Percentiles rank a stretch among this genome's conserved stretches.
phyloP scores from a whole-genome alignment of 257 asterid genomes.

The Solanum ossicruentum region DNA sequence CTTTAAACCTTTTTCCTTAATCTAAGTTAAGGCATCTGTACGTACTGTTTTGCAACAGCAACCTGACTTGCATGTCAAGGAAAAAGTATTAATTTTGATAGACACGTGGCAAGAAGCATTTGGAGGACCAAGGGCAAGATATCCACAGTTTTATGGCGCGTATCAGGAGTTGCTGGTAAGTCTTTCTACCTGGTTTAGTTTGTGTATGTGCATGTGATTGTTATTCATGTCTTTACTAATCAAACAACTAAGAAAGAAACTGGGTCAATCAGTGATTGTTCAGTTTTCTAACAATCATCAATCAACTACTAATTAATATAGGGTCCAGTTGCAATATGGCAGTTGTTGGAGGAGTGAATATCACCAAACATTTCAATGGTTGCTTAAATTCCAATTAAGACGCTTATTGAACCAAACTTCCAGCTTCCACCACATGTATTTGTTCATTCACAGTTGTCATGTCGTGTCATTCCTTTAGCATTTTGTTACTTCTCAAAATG shows the following conservation, averaged over 20 bases:
- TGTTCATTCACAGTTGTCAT: not conserved
- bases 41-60: constrained; percentile 29
- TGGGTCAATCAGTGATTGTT: not conserved
- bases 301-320: not conserved
- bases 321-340: not conserved
- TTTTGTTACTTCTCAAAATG: not conserved
- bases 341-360: not conserved
- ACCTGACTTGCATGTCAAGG: constrained; percentile 98
- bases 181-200: not conserved
- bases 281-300: not conserved
- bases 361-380: not conserved
- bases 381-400: not conserved
- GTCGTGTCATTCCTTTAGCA: not conserved
- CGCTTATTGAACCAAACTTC: not conserved
- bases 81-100: constrained; percentile 85
- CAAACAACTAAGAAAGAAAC: not conserved
- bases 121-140: constrained; percentile 92
- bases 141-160: constrained; percentile 84
- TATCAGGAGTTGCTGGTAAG: constrained; percentile 92
- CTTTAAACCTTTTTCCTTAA: not conserved
- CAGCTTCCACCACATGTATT: not conserved
- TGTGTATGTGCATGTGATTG: not conserved
- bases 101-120: constrained; percentile 99
- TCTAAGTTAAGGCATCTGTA: not conserved
- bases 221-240: not conserved